Evolutionary conservation across 2,329 filamentous ascomycete genomes (phyloP).

Genomic region (Paradendryphiella salina): DNA sequence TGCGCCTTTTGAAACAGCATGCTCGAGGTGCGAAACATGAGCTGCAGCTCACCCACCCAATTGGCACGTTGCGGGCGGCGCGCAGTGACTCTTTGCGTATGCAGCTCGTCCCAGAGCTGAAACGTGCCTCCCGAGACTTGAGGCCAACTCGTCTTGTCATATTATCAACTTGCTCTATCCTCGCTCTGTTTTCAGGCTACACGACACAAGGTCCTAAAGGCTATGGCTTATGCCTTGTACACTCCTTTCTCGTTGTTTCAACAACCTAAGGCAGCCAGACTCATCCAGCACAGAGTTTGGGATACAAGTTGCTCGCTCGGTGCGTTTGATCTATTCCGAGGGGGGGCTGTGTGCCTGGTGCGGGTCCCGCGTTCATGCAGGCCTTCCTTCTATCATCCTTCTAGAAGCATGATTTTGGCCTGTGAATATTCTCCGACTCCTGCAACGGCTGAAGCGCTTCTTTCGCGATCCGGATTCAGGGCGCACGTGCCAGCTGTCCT

Average conservation of each 20-base stretch:
- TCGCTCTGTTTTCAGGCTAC: constrained; percentile 7
- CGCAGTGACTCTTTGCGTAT: not conserved
- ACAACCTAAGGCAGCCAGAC: not conserved
- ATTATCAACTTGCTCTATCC: constrained; percentile 12
- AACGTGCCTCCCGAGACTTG: constrained; percentile 16
- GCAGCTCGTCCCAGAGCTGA: constrained; percentile 13
- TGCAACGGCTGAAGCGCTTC: constrained; percentile 23
- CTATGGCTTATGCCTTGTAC: not conserved
- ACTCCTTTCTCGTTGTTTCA: not conserved
- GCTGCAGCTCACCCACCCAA: constrained; percentile 17
- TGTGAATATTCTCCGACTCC: constrained; percentile 15
- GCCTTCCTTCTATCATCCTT: constrained; percentile 24
- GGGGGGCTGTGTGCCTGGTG: not conserved
- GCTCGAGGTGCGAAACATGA: constrained; percentile 27
- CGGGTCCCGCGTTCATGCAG: constrained; percentile 1
- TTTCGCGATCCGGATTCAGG: constrained; percentile 6
- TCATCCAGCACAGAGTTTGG: constrained; percentile 4
- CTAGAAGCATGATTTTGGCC: constrained; percentile 20
- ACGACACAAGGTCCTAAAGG: not conserved
- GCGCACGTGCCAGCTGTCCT: not conserved
- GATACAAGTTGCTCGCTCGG: not conserved
- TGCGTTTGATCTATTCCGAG: constrained; percentile 2
- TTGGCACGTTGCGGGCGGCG: constrained; percentile 6
- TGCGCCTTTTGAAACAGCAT: constrained; percentile 8
- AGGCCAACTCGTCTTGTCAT: constrained; percentile 1